A percentile compares a stretch with the other conserved stretches of the same genome.
phyloP scores from a whole-genome alignment of 2,329 filamentous ascomycete genomes.

The Penicillium hordei region DNA sequence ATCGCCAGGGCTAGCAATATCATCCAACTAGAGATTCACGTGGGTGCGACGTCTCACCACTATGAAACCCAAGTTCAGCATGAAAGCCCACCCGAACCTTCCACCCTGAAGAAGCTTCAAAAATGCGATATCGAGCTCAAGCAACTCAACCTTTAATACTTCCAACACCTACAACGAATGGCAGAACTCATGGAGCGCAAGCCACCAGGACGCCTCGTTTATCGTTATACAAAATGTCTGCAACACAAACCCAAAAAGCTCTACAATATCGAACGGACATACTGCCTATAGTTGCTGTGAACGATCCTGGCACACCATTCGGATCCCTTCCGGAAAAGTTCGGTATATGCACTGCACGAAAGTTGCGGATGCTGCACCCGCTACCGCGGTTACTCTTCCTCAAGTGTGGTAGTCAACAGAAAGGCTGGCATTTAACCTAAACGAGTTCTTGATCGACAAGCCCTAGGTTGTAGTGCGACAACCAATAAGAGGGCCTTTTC shows the following conservation, averaged over 20 bases:
- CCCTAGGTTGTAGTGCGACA: too few species aligned
- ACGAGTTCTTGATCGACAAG: not conserved
- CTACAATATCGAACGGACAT: not conserved
- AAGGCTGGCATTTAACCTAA: not conserved
- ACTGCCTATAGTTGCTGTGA: not conserved
- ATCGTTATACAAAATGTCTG: not conserved
- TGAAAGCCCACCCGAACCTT: not conserved
- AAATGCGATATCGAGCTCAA: not conserved
- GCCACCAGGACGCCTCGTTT: not conserved
- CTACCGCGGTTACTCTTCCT: not conserved
- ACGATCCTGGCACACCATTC: not conserved
- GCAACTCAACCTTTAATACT: not conserved
- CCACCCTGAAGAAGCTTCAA: not conserved
- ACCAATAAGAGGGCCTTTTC: not conserved
- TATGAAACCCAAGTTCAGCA: not conserved
- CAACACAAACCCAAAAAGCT: not conserved
- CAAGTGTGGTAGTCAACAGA: not conserved
- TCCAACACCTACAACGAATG: not conserved
- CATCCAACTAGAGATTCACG: not conserved
- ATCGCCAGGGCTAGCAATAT: not conserved
- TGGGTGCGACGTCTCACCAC: not conserved
- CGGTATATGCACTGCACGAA: not conserved
- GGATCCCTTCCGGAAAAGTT: not conserved
- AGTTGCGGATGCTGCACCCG: not conserved
- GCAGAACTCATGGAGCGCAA: not conserved